Evolutionary conservation across 2,329 filamentous ascomycete genomes (phyloP).

Genomic region (Cryphonectria radicalis): DNA sequence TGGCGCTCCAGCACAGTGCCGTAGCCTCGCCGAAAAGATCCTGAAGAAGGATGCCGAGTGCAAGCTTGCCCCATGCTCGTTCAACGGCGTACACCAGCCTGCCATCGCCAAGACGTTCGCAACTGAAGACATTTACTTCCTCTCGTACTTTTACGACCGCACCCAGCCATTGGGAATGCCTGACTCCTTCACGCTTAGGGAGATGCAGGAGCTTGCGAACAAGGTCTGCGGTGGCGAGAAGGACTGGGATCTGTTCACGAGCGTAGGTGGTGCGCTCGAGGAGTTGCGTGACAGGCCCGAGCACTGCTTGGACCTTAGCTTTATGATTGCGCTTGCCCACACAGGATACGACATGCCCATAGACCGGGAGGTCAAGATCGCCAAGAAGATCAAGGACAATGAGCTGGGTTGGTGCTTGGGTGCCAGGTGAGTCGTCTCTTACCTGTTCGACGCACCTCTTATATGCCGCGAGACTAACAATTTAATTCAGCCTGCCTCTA

Average conservation of each 20-base stretch:
- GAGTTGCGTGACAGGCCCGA: constrained; percentile 85
- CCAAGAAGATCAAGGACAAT: constrained; percentile 97
- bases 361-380: constrained; percentile 93
- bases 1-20: constrained; percentile 82
- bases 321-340: constrained; percentile 91
- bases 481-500: constrained; percentile 71
- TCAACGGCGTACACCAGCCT: constrained; percentile 96
- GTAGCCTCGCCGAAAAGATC: constrained; percentile 86
- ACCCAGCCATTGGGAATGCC: constrained; percentile 95
- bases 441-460: not conserved
- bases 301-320: constrained; percentile 93
- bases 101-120: constrained; percentile 90
- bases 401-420: constrained; percentile 98
- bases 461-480: constrained; percentile 6
- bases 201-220: constrained; percentile 83
- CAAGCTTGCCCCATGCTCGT: constrained; percentile 88
- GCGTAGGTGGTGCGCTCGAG: constrained; percentile 75
- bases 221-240: constrained; percentile 81
- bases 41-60: constrained; percentile 86
- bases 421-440: constrained; percentile 70
- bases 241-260: constrained; percentile 80
- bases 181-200: constrained; percentile 90
- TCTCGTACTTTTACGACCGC: constrained; percentile 98
- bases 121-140: constrained; percentile 90
- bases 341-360: constrained; percentile 98